Evolutionary conservation across 2,329 filamentous ascomycete genomes (phyloP), one percentile per base, ranked within the genome.

Genomic region (Rutstroemia sp.): DNA sequence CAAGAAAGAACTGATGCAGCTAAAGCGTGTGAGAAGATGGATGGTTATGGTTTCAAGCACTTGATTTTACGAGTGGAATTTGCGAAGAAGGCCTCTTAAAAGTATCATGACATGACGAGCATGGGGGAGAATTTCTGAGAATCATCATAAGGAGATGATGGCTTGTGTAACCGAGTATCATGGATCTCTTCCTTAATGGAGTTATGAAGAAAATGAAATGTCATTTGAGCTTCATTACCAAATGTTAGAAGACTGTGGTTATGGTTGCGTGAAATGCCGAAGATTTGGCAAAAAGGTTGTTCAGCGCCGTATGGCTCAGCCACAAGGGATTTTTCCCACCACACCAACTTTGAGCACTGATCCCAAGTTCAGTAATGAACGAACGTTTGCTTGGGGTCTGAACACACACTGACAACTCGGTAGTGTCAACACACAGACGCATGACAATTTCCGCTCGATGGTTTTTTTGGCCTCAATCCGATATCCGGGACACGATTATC

Each of bases 1-100:
- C 89, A 87, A 59, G 94, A 99, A 73, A 81, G 94, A 65, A 75
- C 79, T 65, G 94, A 99, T 73, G 94, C 94, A 65, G 88, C 89
- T 66, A 89, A 88, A 77, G 94, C 94, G 42, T 95, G 89, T 77
- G 87, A 88, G 76, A 96, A 96, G 82, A 92, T 99, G 89, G 94
- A 99, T 75, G 94, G 94, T 69, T 96, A 81, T 66, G 89, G 89
- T 75, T 92, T 90, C 78, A 87, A 88, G 73, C 89, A 94, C 77
- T 79, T 94, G 68, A 94, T 94, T 72, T 75, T 94, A 68, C 81
- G 87, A 71, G 89, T 94, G 64, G 89, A 94, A 76, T 94, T 94
- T 74, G 88, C 89, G 64, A 94, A 92, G 79, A 86, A 86, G 76
- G 79, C 82, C 57, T 61, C 61, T 58, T 70, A 65, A 61, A 46